Percentiles rank a stretch among this genome's conserved stretches.
Evolutionary conservation across 1,139 yeast genomes (phyloP).

Genomic region (Saccharomyces hybrid): DNA sequence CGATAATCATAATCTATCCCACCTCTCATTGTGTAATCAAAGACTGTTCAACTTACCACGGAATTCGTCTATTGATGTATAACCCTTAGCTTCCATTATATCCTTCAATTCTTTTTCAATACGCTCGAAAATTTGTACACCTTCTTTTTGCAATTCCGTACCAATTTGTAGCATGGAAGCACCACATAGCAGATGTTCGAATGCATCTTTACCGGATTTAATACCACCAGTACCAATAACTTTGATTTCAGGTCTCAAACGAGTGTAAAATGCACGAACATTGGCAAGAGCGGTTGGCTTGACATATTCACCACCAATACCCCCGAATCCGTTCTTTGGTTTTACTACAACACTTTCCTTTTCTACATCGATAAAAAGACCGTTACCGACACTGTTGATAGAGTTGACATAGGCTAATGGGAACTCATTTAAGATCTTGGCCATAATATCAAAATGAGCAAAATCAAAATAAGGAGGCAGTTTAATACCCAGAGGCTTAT

Average conservation of each 20-base stretch:
- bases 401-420: conserved; percentile 26
- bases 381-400: conserved; percentile 27
- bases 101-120: conserved; percentile 18
- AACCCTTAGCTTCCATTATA: conserved; percentile 25
- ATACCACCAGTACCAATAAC: conserved; percentile 29
- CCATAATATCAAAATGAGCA: conserved; percentile 26
- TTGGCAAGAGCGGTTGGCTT: conserved; percentile 29
- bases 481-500: conserved; percentile 27
- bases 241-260: conserved; percentile 23
- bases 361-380: conserved; percentile 23
- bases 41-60: conserved; percentile 24
- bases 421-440: conserved; percentile 21
- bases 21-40: conserved; percentile 1
- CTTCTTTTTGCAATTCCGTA: conserved; percentile 24
- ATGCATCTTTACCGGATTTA: conserved; percentile 25
- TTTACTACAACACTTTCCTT: conserved; percentile 25
- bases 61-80: conserved; percentile 24
- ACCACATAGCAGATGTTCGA: conserved; percentile 27
- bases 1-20: background rate
- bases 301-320: conserved; percentile 28
- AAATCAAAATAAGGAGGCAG: conserved; percentile 29
- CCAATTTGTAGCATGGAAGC: conserved; percentile 28
- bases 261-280: conserved; percentile 27
- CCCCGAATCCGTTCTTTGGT: conserved; percentile 28
- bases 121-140: conserved; percentile 22